Base-by-base conservation (phyloP, 202 grass and related monocot species). In the Alloteropsis angusta region DNA sequence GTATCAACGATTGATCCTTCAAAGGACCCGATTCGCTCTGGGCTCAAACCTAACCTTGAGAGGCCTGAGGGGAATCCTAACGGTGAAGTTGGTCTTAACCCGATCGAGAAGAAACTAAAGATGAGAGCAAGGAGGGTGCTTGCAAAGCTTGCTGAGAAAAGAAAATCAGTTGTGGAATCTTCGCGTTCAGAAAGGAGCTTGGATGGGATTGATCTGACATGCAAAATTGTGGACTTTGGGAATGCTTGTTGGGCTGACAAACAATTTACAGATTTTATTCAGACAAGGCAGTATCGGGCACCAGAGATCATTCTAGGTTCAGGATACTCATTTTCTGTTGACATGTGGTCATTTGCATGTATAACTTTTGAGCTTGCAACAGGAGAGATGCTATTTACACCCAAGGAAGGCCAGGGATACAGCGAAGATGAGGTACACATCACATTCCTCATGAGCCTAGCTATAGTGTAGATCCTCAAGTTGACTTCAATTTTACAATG, bases 181-280 rank as follows among this genome's bases (percentile, higher is more conserved):
- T 80, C 83, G 5, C 82, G 46, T 13, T n/a, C 47, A 62, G 88
- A 99, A 83, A 90, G 96, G 60, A 95, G 80, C 67, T 92, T 99
- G 71, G 89, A 92, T 74, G 91, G 83, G 73, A 98, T 98, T 70
- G 85, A 98, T 65, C 77, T 98, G 72, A 81, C 78, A 87, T 98
- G 92, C 56, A 98, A 95, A 90, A 90, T 98, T 81, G 96, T 95
- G 59, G 96, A 98, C 82, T 93, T 98, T 77, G 96, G 96, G 47
- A 98, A 95, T 80, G 92, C 96, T 79, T 98, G 96, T 76, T 98
- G 92, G 92, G 88, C 65, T 60, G 79, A 95, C 78, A 99, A 93
- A 65, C 85, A 99, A 62, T 99, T 91, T 79, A 94, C 84, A 41
- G 88, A 99, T 89, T 88, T 90, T 78, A 95, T 99, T 76, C 96